phyloP scores from a whole-genome alignment of 2,329 filamentous ascomycete species.

The Fusarium mexicanum region DNA sequence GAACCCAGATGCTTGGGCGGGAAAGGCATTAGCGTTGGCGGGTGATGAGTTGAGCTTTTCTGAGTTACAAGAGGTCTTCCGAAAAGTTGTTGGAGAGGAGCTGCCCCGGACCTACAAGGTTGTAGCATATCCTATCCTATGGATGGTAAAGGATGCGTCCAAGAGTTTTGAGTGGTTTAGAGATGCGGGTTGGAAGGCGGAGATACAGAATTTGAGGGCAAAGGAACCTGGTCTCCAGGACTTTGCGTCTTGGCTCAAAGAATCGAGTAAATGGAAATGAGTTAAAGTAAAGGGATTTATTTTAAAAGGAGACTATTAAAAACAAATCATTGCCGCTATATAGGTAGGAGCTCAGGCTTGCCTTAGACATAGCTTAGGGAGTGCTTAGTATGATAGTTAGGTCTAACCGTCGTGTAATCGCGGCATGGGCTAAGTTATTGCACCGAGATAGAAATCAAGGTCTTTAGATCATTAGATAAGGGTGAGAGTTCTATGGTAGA shows the following conservation, averaged over 20 bases:
- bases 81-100: not conserved
- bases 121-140: conserved; percentile 10
- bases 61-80: conserved; percentile 1
- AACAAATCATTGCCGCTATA: too few relatives aligned
- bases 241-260: conserved; percentile 33
- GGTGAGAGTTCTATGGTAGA: too few relatives aligned
- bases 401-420: too few relatives aligned
- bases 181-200: conserved; percentile 16
- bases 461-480: too few relatives aligned
- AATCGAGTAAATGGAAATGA: conserved; percentile 34
- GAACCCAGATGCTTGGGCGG: not conserved
- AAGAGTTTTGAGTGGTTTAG: conserved; percentile 33
- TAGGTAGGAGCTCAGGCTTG: too few relatives aligned
- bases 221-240: not conserved
- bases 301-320: too few relatives aligned
- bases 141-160: conserved; percentile 14
- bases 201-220: not conserved
- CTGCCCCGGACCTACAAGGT: conserved; percentile 7
- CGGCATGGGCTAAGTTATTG: too few relatives aligned
- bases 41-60: conserved; percentile 22
- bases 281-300: too few relatives aligned
- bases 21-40: not conserved
- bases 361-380: too few relatives aligned
- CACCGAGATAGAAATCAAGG: too few relatives aligned
- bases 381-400: too few relatives aligned